Base-by-base conservation (phyloP, 495 filamentous ascomycete species). In the Aspergillus taichungensis region DNA sequence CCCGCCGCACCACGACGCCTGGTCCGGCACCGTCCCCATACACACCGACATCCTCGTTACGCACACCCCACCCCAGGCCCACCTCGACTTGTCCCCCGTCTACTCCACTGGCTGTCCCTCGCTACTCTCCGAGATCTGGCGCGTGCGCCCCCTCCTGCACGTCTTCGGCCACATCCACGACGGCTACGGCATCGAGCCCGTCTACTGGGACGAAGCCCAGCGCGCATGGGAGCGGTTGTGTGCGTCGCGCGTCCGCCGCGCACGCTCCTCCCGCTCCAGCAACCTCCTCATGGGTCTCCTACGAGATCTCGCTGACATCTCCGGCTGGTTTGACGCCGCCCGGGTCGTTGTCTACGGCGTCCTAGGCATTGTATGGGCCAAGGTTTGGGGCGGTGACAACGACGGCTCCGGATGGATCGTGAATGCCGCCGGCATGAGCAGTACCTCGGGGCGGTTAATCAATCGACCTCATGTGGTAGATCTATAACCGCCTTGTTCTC, bases 111-210 rank as follows among this genome's bases (percentile, higher is more conserved):
- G 91, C 27, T 94, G 87, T 56, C 78, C 82, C 13, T 78, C 72
- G 29, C 75, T 97, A 3, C 73, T 91, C 1, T 64, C 74, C 12
- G 88, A 94, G 49, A 54, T 88, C 28, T 92, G 88, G 87, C 74
- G 78, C 24, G 79, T 92, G 13, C 80, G 78, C 46, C 90, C 91
- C 3, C 67, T 68, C 29, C 66, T 96, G 8, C 91, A 97, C 62
- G 75, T 95, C 45, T 95, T 94, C 63, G 91, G 90, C 5, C 92
- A 97, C 59, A 73, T 94, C 24, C 92, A 97, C 63, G 80, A 66
- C 31, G 75, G 72, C 6, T 68, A 76, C 36, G 80, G 80, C 6
- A 59, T 64, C 14, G 80, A 90, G 54, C 67, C 77, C 3, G 68
- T 86, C 1, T 88, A 80, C 66, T 95, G 82, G 79, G 88, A 94